phyloP scores from a whole-genome alignment of 2,329 filamentous ascomycete species.

The Beauveria rudraprayagi region DNA sequence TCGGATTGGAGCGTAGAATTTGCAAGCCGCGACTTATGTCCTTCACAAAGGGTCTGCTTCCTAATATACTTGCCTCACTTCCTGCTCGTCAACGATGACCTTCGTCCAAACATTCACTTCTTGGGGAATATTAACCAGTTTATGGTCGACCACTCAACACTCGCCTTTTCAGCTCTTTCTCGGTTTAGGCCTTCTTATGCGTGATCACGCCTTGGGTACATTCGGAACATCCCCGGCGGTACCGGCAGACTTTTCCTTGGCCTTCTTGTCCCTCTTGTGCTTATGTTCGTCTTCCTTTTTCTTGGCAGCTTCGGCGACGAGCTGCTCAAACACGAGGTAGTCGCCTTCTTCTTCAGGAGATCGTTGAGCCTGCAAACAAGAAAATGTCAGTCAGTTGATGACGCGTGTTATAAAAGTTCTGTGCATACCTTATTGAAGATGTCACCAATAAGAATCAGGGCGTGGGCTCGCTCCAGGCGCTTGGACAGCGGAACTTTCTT shows the following conservation, averaged over 20 bases:
- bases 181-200: not conserved
- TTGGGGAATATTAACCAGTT: conserved; percentile 3
- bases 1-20: conserved; percentile 3
- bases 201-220: conserved; percentile 12
- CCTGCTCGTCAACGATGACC: not conserved
- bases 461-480: conserved; percentile 83
- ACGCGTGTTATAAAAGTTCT: not conserved
- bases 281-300: conserved; percentile 84
- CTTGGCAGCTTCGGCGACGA: conserved; percentile 90
- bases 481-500: conserved; percentile 75
- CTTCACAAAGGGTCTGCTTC: not conserved
- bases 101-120: not conserved
- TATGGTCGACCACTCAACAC: not conserved
- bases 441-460: conserved; percentile 78
- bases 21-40: not conserved
- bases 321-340: conserved; percentile 96
- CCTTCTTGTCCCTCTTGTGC: conserved; percentile 46
- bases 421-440: conserved; percentile 72
- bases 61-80: not conserved
- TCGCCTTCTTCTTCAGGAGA: conserved; percentile 95
- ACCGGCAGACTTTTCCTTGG: conserved; percentile 28
- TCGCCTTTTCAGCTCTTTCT: not conserved
- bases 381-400: not conserved
- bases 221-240: conserved; percentile 19
- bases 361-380: conserved; percentile 59